These are phyloP conservation scores for Pythium aphanidermatum DNA, from an alignment of 352 stramenopile genomes.

Conservation along the genomic window DNA sequence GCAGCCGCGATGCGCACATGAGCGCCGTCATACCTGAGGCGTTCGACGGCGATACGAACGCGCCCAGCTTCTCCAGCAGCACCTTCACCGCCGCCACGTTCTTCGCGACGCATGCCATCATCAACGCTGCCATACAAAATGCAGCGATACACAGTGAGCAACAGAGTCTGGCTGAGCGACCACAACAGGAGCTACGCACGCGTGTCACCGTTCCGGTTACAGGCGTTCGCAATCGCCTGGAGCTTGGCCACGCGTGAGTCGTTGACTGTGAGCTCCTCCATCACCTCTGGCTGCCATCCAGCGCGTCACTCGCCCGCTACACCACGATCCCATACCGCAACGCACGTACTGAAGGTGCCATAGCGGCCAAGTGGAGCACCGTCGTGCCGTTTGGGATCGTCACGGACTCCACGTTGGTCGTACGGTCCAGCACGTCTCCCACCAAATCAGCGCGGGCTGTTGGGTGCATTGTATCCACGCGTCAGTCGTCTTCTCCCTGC, in stretches of 20 bases:
- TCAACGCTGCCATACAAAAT: conserved; percentile 50
- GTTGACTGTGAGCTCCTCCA: conserved; percentile 45
- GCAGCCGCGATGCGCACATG: conserved; percentile 67
- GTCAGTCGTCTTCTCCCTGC: neutral
- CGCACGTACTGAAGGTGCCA: conserved; percentile 51
- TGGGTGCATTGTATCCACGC: neutral
- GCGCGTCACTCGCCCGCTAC: too few relatives aligned
- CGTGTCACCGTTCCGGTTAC: conserved; percentile 73
- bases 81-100: conserved; percentile 42
- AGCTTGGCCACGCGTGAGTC: conserved; percentile 45
- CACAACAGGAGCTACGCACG: conserved; percentile 24
- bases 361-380: conserved; percentile 70
- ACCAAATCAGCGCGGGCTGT: conserved; percentile 63
- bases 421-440: conserved; percentile 44
- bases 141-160: neutral
- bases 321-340: neutral
- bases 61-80: conserved; percentile 37
- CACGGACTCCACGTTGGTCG: conserved; percentile 42
- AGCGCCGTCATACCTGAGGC: conserved; percentile 61
- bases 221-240: conserved; percentile 34
- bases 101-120: conserved; percentile 84
- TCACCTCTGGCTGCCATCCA: conserved; percentile 42
- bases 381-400: conserved; percentile 66
- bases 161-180: neutral
- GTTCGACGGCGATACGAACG: conserved; percentile 36